phyloP scores from a whole-genome alignment of 768 basidiomycete species.

The Lactarius sp. region DNA sequence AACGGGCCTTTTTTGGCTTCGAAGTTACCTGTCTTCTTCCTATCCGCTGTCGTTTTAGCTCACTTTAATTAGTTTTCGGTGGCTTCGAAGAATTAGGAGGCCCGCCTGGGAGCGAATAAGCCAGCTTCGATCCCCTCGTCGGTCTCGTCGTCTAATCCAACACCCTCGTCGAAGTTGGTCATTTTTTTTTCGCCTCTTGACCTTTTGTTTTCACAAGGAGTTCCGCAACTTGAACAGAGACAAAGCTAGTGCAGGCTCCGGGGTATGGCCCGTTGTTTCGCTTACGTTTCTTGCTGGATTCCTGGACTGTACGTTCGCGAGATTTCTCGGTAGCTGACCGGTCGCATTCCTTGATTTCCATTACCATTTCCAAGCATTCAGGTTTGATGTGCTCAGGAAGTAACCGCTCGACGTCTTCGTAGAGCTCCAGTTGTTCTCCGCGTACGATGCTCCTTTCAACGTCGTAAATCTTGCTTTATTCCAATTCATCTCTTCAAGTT shows the following conservation, averaged over 20 bases:
- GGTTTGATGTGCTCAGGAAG: conserved; percentile 77
- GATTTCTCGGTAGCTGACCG: conserved; percentile 43
- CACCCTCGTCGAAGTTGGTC: conserved; percentile 41
- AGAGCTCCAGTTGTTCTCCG: conserved; percentile 85
- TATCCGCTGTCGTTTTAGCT: conserved; percentile 36
- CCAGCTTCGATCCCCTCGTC: conserved; percentile 65
- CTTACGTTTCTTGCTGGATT: conserved; percentile 54
- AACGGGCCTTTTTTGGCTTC: conserved; percentile 27
- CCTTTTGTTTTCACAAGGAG: conserved; percentile 47
- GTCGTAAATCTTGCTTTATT: conserved; percentile 84
- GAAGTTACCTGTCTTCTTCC: conserved; percentile 26
- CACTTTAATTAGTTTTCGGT: conserved; percentile 34
- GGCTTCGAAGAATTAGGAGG: conserved; percentile 35
- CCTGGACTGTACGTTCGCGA: conserved; percentile 32
- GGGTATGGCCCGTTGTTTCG: conserved; percentile 71
- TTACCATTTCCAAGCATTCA: conserved; percentile 68
- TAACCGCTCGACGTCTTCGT: conserved; percentile 85
- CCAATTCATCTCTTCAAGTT: conserved; percentile 70
- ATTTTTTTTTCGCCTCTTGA: conserved; percentile 40
- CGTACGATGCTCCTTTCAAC: conserved; percentile 85
- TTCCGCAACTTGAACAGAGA: conserved; percentile 60
- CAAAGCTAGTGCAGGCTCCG: conserved; percentile 68
- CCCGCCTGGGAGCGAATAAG: conserved; percentile 44
- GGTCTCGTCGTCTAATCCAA: conserved; percentile 60
- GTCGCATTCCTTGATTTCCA: conserved; percentile 72